Base-by-base conservation (phyloP, 1,284 basidiomycete genomes). In the Moesziomyces sp. region DNA sequence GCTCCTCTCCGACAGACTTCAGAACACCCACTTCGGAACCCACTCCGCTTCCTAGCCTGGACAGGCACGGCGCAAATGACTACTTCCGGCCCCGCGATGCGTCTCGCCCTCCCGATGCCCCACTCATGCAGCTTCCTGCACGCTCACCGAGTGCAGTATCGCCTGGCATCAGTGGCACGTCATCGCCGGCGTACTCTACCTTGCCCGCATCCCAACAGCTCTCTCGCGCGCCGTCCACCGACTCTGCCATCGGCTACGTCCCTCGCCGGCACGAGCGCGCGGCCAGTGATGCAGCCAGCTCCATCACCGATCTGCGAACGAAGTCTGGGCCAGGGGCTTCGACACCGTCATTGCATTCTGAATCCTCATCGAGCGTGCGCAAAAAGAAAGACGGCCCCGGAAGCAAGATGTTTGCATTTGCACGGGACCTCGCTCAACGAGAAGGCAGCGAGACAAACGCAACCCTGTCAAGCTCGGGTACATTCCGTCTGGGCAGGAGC, bases 381-480 rank as follows among this genome's bases (percentile, higher is more conserved):
- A 72, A 59, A 52, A 73, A 67, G 60, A 67, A 68, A 30, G 63
- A 63, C 5, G 57, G 55, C 0, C 23, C 61, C 0, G 61, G 71
- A 23, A 68, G 58, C 61, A 74, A 69, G 49, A 58, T 74, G 52
- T 49, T 68, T 10, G 48, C 71, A 9, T 74, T 74, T 47, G 65
- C 64, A 5, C 64, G 64, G 4, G 70, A 73, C 21, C 48, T 67
- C 7, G 24, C 54, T 10, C 51, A 60, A 26, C 59, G 70, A 6
- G 64, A 64, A 24, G 52, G 58, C n/a, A 40, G 56, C 26, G 66
- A 69, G 7, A 18, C 40, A 23, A 30, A 43, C 19, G 19, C 48
- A 13, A 47, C 52, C 1, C 26, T 69, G 9, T 24, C 66, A 8
- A 69, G 51, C 35, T 61, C 71, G 3, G 52, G 51, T 3, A 67